These are phyloP conservation scores for Trypanosomatidae sp. DNA, from an alignment of 208 protist genomes.

Conservation along the genomic window DNA sequence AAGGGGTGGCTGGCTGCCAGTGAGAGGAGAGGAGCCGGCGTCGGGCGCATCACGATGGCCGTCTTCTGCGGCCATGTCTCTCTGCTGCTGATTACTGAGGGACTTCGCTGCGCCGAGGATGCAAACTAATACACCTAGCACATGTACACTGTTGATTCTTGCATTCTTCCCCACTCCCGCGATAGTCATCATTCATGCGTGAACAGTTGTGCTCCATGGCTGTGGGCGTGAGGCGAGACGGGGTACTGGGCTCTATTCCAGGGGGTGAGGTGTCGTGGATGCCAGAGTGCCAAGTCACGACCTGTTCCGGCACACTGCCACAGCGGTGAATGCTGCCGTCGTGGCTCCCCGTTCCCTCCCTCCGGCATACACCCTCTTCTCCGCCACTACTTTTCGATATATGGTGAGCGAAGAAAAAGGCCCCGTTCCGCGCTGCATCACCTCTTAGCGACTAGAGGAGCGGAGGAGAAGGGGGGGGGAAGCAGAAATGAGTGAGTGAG, in stretches of 20 bases:
- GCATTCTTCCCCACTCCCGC: background rate
- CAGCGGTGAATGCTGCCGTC: background rate
- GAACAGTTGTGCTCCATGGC: background rate
- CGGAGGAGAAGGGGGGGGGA: background rate
- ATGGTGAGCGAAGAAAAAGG: background rate
- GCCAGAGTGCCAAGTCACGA: background rate
- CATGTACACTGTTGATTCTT: constrained; percentile 5
- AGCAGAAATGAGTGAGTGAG: background rate
- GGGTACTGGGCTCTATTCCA: too few relatives aligned
- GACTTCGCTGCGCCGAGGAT: background rate
- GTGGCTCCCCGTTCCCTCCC: background rate
- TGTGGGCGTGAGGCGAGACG: background rate
- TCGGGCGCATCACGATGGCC: background rate
- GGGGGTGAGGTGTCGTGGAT: too few relatives aligned
- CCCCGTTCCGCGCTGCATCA: background rate
- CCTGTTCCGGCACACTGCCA: background rate
- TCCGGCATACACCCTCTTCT: background rate
- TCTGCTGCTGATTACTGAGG: background rate
- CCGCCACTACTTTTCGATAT: background rate
- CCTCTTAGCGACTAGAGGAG: background rate
- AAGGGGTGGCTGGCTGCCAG: background rate
- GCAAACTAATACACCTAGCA: background rate
- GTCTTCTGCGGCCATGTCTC: background rate
- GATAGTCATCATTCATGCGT: background rate
- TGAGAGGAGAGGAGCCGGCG: background rate